Percentiles rank a stretch among this genome's conserved stretches.
Conservation (phyloP, 2,329 filamentous ascomycete genomes). For the Bertia moriformis region DNA sequence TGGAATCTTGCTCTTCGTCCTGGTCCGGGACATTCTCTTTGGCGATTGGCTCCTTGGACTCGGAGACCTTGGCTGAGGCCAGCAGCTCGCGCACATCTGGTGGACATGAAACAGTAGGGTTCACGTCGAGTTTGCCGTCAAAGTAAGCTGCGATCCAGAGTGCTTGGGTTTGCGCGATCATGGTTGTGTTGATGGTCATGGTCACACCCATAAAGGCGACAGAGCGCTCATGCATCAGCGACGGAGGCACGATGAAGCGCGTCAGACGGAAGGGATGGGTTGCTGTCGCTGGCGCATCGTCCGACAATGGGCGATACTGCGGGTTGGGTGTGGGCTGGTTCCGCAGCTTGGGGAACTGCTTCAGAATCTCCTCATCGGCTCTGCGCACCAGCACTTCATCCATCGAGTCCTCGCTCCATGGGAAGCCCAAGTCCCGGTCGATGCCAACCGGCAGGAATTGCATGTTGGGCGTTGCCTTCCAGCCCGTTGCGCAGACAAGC, state of each 20-base stretch:
- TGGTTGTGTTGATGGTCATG: conserved; percentile 25
- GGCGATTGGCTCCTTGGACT: conserved; percentile 7
- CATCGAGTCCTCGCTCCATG: conserved; percentile 17
- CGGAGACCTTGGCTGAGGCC: conserved; percentile 4
- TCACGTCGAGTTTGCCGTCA: conserved; percentile 21
- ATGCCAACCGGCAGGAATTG: conserved; percentile 27
- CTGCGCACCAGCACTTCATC: conserved; percentile 17
- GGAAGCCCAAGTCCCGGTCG: conserved; percentile 28
- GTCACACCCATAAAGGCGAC: conserved; percentile 32
- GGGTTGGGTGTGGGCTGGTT: conserved; percentile 18
- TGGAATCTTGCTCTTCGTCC: conserved; percentile 5
- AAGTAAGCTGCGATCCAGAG: conserved; percentile 45
- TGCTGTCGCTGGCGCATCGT: conserved; percentile 7
- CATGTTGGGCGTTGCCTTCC: conserved; percentile 29
- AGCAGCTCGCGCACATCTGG: conserved; percentile 2
- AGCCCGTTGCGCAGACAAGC: conserved; percentile 40
- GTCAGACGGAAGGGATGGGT: conserved; percentile 24
- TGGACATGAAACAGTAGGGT: not conserved
- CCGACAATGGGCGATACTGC: conserved; percentile 3
- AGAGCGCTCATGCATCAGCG: conserved; percentile 21
- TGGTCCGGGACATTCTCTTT: conserved; percentile 5
- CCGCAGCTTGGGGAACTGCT: conserved; percentile 30
- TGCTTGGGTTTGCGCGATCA: conserved; percentile 28
- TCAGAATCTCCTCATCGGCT: conserved; percentile 33
- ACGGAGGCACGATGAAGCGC: conserved; percentile 27